These are phyloP conservation scores for Hygrophoropsis aurantiaca DNA, from an alignment of 768 basidiomycete genomes.

Conservation along the genomic window DNA sequence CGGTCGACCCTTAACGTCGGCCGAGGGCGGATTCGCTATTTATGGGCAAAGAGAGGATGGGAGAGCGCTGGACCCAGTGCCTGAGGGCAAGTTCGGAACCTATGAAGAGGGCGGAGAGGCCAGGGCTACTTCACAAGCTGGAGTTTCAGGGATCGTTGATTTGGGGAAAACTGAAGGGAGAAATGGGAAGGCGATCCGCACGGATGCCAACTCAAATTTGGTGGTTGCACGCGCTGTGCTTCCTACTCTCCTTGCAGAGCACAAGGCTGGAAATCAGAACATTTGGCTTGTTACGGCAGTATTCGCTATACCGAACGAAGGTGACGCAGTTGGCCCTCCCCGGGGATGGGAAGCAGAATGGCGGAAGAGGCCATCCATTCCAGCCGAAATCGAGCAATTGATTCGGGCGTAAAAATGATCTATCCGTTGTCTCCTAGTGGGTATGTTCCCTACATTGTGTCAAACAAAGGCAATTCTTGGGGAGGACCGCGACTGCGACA, in stretches of 20 bases:
- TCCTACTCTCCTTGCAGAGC: constrained; percentile 57
- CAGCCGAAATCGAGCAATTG: constrained; percentile 11
- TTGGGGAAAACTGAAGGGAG: constrained; percentile 31
- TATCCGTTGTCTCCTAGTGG: no score
- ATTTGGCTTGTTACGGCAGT: constrained; percentile 67
- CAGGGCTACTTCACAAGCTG: constrained; percentile 57
- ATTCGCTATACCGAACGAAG: constrained; percentile 55
- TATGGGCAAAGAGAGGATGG: constrained; percentile 66
- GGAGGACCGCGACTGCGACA: no score
- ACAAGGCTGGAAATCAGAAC: constrained; percentile 38
- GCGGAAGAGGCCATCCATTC: constrained; percentile 45
- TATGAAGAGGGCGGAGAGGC: constrained; percentile 46
- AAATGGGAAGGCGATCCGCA: constrained; percentile 50
- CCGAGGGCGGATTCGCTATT: constrained; percentile 72
- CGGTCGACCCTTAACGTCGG: constrained; percentile 49
- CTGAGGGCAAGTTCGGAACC: constrained; percentile 44
- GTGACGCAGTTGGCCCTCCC: constrained; percentile 33
- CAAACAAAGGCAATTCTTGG: no score
- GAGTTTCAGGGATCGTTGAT: constrained; percentile 62
- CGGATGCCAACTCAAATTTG: constrained; percentile 73
- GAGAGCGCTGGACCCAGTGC: constrained; percentile 52
- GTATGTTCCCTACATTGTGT: no score
- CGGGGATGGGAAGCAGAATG: constrained; percentile 49
- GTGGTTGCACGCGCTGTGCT: constrained; percentile 67
- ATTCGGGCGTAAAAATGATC: no score